Evolutionary conservation across 495 filamentous ascomycete genomes (phyloP).

Genomic region (Podospora pseudopauciseta): DNA sequence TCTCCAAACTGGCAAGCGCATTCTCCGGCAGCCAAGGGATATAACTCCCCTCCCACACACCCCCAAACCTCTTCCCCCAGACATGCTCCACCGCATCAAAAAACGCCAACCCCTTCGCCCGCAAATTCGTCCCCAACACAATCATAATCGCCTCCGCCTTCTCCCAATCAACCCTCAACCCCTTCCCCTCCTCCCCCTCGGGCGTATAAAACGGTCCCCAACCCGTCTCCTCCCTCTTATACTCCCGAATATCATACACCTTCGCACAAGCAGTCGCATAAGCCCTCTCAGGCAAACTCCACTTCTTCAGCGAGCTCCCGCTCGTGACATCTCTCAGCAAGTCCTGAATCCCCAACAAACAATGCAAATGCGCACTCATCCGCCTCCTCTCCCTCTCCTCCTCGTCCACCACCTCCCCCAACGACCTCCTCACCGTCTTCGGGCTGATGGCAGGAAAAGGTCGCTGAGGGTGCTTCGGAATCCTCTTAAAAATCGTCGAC

Average conservation of each 20-base stretch:
- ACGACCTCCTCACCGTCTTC: too few species aligned
- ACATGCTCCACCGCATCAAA: constrained; percentile 41
- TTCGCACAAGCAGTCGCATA: constrained; percentile 45
- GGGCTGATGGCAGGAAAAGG: background rate
- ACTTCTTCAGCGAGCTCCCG: constrained; percentile 21
- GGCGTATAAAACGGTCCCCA: constrained; percentile 64
- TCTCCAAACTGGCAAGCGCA: background rate
- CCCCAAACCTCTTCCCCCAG: constrained; percentile 53
- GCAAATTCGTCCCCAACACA: constrained; percentile 54
- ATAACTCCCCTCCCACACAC: constrained; percentile 49
- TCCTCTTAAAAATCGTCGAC: background rate
- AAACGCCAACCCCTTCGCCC: constrained; percentile 40
- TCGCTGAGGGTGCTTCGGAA: background rate
- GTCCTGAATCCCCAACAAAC: constrained; percentile 35
- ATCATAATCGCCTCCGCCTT: constrained; percentile 64
- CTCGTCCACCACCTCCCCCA: constrained; percentile 6
- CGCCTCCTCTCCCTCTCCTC: constrained; percentile 39
- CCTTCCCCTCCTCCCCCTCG: constrained; percentile 28
- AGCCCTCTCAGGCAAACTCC: constrained; percentile 21
- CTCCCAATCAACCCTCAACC: constrained; percentile 60
- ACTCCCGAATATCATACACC: constrained; percentile 64
- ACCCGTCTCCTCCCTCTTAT: constrained; percentile 45
- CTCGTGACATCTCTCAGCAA: constrained; percentile 35
- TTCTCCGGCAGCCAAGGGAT: constrained; percentile 17
- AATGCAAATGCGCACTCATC: constrained; percentile 59